Conservation (phyloP, 2,329 filamentous ascomycete species). For the Trichoderma atroviride region DNA sequence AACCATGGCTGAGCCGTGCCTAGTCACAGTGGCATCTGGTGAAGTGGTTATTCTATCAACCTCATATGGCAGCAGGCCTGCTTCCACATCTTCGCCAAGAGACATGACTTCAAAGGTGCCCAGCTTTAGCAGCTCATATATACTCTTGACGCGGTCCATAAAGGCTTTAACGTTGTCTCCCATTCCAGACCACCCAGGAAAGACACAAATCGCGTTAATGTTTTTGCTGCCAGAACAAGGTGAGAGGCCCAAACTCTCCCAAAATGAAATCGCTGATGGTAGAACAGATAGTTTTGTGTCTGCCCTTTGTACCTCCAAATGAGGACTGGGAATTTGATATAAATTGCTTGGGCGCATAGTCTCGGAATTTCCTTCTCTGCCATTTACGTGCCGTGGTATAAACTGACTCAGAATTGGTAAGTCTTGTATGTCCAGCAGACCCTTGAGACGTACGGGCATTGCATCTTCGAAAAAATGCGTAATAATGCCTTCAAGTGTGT, state of each 20-base stretch:
- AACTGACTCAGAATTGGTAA: slow-evolving; percentile 57
- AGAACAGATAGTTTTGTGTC: slow-evolving; percentile 72
- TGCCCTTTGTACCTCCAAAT: slow-evolving; percentile 71
- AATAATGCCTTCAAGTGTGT: slow-evolving; percentile 49
- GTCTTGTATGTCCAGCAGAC: slow-evolving; percentile 60
- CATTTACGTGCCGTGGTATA: slow-evolving; percentile 51
- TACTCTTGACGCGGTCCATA: slow-evolving; percentile 66
- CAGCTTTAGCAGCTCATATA: slow-evolving; percentile 74
- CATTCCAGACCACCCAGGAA: slow-evolving; percentile 67
- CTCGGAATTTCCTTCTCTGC: slow-evolving; percentile 47
- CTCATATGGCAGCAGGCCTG: slow-evolving; percentile 55
- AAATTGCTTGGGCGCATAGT: slow-evolving; percentile 55
- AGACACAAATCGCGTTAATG: slow-evolving; percentile 69
- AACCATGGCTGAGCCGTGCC: slow-evolving; percentile 49
- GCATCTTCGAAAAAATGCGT: slow-evolving; percentile 48
- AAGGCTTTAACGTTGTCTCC: slow-evolving; percentile 64
- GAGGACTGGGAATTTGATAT: slow-evolving; percentile 67
- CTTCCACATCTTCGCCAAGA: slow-evolving; percentile 43
- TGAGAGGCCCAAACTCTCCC: slow-evolving; percentile 77
- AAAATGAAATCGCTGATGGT: slow-evolving; percentile 74
- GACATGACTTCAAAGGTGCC: slow-evolving; percentile 63
- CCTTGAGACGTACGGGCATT: slow-evolving; percentile 46
- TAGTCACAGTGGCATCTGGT: slow-evolving; percentile 45
- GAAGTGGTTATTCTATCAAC: slow-evolving; percentile 50
- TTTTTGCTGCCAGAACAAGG: slow-evolving; percentile 74